Conservation (phyloP, 805 yeast species). For the Suhomyces vadensis region DNA sequence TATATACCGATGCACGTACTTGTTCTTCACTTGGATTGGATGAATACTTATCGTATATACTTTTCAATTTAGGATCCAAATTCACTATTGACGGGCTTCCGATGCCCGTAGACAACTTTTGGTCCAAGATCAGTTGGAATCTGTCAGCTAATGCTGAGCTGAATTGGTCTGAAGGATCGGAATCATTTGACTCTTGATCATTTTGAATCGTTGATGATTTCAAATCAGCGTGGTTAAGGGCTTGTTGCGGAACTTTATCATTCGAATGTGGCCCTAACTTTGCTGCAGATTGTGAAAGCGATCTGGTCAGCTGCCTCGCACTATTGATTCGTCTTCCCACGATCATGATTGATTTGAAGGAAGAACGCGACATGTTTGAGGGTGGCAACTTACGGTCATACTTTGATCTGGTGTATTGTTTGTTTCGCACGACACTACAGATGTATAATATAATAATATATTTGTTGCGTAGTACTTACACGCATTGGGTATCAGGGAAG, state of each 20-base stretch:
- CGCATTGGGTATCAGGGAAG: no score
- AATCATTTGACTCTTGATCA: no score
- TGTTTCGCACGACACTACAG: no score
- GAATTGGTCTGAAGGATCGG: background rate
- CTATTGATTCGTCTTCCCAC: background rate
- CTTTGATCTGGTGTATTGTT: no score
- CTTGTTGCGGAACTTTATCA: no score
- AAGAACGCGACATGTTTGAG: no score
- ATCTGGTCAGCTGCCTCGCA: background rate
- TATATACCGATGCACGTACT: conserved; percentile 16
- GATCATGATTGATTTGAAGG: background rate
- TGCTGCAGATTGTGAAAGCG: background rate
- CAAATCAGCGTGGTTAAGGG: no score
- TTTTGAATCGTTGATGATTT: no score
- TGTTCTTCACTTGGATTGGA: conserved; percentile 5
- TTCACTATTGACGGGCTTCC: conserved; percentile 17
- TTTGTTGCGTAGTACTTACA: no score
- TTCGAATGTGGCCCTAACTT: no score
- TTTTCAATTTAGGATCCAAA: conserved; percentile 19
- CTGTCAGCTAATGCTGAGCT: conserved; percentile 32
- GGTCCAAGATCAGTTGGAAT: conserved; percentile 35
- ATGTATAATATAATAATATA: no score
- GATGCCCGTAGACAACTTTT: conserved; percentile 20
- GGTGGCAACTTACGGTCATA: no score
- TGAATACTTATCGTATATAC: conserved; percentile 16